phyloP scores from a whole-genome alignment of 805 yeast genomes.

The Saturnispora besseyi region DNA sequence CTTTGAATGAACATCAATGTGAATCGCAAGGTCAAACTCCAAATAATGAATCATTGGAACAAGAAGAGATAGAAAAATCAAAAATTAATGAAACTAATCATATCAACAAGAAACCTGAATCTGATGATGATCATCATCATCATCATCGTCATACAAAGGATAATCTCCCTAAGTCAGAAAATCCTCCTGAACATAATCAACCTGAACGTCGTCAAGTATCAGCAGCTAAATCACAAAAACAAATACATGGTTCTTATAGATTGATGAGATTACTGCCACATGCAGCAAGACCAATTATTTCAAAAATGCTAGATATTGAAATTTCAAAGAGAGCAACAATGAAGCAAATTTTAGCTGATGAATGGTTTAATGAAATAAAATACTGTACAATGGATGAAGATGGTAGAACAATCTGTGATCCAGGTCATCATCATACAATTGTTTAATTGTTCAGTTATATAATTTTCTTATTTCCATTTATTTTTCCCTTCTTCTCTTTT shows the following conservation, averaged over 20 bases:
- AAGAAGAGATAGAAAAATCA: neutral
- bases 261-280: conserved; percentile 75
- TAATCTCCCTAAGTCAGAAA: neutral
- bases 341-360: conserved; percentile 56
- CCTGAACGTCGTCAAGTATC: conserved; percentile 30
- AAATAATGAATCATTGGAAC: neutral
- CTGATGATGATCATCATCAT: conserved; percentile 29
- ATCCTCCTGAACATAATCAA: conserved; percentile 4
- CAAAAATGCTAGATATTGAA: conserved; percentile 56
- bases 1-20: neutral
- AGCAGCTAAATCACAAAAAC: conserved; percentile 35
- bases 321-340: conserved; percentile 55
- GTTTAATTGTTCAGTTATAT: conserved; percentile 18
- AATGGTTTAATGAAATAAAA: conserved; percentile 57
- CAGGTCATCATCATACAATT: conserved; percentile 43
- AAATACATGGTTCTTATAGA: conserved; percentile 76
- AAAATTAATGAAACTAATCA: neutral
- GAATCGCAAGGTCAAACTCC: neutral
- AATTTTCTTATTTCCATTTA: neutral
- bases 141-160: conserved; percentile 8
- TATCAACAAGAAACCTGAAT: neutral
- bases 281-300: conserved; percentile 69
- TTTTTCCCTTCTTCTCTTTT: neutral
- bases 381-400: conserved; percentile 47
- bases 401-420: conserved; percentile 33